Percentiles rank a stretch among this genome's conserved stretches.
phyloP scores from a whole-genome alignment of 345 rosid genomes.

The Populus davidiana region DNA sequence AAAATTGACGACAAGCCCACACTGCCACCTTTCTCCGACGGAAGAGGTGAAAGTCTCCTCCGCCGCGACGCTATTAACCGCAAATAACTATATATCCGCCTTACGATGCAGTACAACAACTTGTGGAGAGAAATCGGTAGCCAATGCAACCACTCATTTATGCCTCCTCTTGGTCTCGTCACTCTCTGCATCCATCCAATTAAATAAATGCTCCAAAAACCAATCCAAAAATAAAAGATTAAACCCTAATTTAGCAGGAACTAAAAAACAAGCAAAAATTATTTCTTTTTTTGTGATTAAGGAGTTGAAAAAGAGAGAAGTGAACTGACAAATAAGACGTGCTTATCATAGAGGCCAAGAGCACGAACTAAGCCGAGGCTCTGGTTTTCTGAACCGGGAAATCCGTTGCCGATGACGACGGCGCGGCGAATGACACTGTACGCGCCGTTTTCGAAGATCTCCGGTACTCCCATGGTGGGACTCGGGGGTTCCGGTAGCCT shows the following conservation, averaged over 20 bases:
- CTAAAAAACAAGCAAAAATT: neutral
- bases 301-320: neutral
- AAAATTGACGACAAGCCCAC: constrained; percentile 67
- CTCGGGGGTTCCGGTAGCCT: constrained; percentile 85
- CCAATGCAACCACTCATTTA: constrained; percentile 91
- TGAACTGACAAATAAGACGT: constrained; percentile 63
- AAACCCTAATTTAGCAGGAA: neutral
- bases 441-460: constrained; percentile 83
- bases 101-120: constrained; percentile 49
- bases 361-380: constrained; percentile 83
- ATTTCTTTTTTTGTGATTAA: neutral
- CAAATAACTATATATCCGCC: constrained; percentile 52
- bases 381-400: constrained; percentile 84
- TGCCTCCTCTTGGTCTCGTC: constrained; percentile 90
- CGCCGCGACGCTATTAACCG: constrained; percentile 36
- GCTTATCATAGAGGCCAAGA: constrained; percentile 68
- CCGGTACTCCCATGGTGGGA: constrained; percentile 67
- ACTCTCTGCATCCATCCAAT: constrained; percentile 51
- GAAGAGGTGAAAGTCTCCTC: constrained; percentile 30
- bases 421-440: constrained; percentile 79
- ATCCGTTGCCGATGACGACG: constrained; percentile 84
- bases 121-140: constrained; percentile 87
- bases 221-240: neutral
- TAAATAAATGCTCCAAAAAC: neutral
- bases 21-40: constrained; percentile 55